Evolutionary conservation across 2,329 filamentous ascomycete genomes (phyloP), one percentile per base, ranked within the genome.

Genomic region (Calonectria pauciramosa): DNA sequence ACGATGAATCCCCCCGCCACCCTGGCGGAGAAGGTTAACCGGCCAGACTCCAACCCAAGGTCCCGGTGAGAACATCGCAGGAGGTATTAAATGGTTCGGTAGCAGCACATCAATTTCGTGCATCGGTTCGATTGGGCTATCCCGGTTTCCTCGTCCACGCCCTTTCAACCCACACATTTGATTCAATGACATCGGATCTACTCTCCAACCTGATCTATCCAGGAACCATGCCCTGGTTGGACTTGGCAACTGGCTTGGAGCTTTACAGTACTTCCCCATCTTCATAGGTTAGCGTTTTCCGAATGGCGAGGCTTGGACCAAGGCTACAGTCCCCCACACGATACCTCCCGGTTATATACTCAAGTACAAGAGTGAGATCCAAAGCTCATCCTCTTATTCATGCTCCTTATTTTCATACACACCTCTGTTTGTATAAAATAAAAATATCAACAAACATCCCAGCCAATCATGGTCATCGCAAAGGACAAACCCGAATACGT

Each of bases 401-500:
- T 41, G 3, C n/a, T 41, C 16, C 10, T 26, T 28, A 6, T 5
- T 20, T 26, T 3, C 7, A 13, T 30, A 2, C 14, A 3, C 8
- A 26, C 11, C 14, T 9, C n/a, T 26, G 9, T 4, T 30, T 20
- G 20, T 28, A 41, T 60, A 60, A 18, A 56, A 10, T 13, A 47
- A 8, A 34, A 8, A 20, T 9, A 28, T 16, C 38, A 16, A 30
- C 23, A 26, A 49, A 14, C 2, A 11, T 10, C 41, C n/a, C 36
- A 41, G 4, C 44, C 30, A 49, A 77, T 13, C 38, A 81, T 81
- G 80, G 78, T 82, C 64, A 59, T 77, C 56, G 69, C 82, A 71
- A 84, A 84, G 60, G 59, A 76, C 14, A 76, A 77, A 23, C 76
- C 80, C 71, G 79, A 83, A 41, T 84, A 84, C 77, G 77, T 78